Percentiles rank a stretch among this genome's conserved stretches.
Evolutionary conservation across 2,329 filamentous ascomycete species (phyloP).

Genomic region (Gnomoniopsis smithogilvyi): DNA sequence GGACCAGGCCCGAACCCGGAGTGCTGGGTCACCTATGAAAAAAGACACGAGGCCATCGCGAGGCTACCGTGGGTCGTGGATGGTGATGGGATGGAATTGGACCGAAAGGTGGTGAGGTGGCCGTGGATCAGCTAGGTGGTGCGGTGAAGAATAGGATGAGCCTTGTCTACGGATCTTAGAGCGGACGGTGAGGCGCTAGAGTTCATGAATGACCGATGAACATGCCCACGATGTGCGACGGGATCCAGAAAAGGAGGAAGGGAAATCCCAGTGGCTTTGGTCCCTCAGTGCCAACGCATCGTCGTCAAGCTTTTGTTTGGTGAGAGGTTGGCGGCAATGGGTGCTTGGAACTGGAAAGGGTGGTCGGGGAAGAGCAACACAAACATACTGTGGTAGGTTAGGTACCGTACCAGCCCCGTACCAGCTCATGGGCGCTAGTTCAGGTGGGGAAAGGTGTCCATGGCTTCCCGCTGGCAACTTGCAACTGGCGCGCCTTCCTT

Average conservation of each 20-base stretch:
- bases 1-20: background rate
- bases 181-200: background rate
- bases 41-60: background rate
- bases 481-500: background rate
- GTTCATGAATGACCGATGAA: background rate
- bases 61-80: background rate
- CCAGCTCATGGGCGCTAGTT: background rate
- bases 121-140: background rate
- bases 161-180: background rate
- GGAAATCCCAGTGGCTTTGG: background rate
- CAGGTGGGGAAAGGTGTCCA: background rate
- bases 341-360: background rate
- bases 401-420: too few species aligned
- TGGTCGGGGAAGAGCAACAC: background rate
- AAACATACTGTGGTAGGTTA: background rate
- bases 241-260: background rate
- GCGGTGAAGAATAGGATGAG: background rate
- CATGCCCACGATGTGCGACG: conserved; percentile 1
- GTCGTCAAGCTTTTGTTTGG: background rate
- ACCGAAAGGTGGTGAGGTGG: background rate
- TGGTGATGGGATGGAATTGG: background rate
- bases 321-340: background rate
- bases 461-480: background rate
- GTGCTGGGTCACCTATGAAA: background rate
- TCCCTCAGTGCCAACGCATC: conserved; percentile 9